Conservation (phyloP, 2,329 filamentous ascomycete species). For the Neobulgaria alba region DNA sequence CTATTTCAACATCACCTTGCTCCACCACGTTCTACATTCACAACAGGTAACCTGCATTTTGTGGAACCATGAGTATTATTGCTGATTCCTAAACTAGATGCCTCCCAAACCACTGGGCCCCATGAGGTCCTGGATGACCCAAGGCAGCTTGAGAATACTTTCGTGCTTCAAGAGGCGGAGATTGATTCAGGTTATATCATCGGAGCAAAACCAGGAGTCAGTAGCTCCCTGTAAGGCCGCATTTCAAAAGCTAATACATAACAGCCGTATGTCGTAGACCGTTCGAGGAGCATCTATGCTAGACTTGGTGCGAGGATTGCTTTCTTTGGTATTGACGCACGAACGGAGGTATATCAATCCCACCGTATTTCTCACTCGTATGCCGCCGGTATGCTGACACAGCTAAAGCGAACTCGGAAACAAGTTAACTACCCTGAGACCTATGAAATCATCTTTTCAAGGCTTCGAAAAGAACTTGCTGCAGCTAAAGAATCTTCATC, state of each 20-base stretch:
- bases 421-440: constrained; percentile 93
- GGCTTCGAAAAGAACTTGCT: constrained; percentile 64
- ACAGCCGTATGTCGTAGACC: constrained; percentile 76
- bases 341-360: constrained; percentile 70
- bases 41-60: constrained; percentile 58
- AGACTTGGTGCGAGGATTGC: constrained; percentile 74
- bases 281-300: constrained; percentile 80
- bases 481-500: constrained; percentile 58
- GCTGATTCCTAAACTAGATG: constrained; percentile 26
- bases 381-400: no score
- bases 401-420: constrained; percentile 62
- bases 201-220: constrained; percentile 48
- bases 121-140: constrained; percentile 54
- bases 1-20: constrained; percentile 93
- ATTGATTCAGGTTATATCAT: constrained; percentile 60
- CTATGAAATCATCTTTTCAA: constrained; percentile 73
- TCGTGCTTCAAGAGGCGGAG: constrained; percentile 51
- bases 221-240: not conserved
- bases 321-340: constrained; percentile 82
- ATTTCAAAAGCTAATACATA: constrained; percentile 2
- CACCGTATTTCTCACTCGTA: constrained; percentile 32
- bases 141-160: constrained; percentile 65
- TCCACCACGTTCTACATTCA: constrained; percentile 78
- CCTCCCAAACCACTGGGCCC: constrained; percentile 49
- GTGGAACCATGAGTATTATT: not conserved